A percentile compares a stretch with the other conserved stretches of the same genome.
Evolutionary conservation across 352 stramenopile genomes (phyloP).

Genomic region (Phytopythium delawarense): DNA sequence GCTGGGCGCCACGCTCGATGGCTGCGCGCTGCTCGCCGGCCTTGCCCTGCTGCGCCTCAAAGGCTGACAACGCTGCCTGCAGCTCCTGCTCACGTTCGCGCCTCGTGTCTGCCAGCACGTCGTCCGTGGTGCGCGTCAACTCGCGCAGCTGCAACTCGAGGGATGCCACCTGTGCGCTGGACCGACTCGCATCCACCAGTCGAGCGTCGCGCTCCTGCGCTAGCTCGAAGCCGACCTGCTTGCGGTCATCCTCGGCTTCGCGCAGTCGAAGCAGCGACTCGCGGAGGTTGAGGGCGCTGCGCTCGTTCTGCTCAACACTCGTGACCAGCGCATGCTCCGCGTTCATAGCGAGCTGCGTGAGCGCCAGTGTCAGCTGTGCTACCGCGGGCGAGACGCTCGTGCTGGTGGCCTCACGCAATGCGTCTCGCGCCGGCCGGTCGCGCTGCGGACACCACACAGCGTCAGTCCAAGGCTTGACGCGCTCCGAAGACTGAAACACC

Average conservation of each 20-base stretch:
- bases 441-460: slow-evolving; percentile 13
- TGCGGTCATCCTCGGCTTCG: slow-evolving; percentile 57
- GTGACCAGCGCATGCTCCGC: slow-evolving; percentile 35
- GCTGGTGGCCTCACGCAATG: slow-evolving; percentile 29
- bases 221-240: slow-evolving; percentile 62
- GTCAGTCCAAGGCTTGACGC: background rate
- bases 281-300: slow-evolving; percentile 19
- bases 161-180: slow-evolving; percentile 24
- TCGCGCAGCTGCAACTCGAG: slow-evolving; percentile 48
- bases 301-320: slow-evolving; percentile 56
- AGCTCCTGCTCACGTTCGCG: slow-evolving; percentile 44
- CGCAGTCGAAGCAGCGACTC: slow-evolving; percentile 53
- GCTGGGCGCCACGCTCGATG: slow-evolving; percentile 21
- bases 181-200: slow-evolving; percentile 20
- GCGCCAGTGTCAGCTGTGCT: slow-evolving; percentile 27
- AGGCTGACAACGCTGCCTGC: slow-evolving; percentile 28
- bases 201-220: slow-evolving; percentile 28
- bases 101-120: slow-evolving; percentile 27
- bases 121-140: slow-evolving; percentile 29
- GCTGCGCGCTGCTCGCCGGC: slow-evolving; percentile 29
- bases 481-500: background rate
- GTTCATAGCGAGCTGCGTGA: slow-evolving; percentile 38
- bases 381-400: slow-evolving; percentile 35
- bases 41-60: slow-evolving; percentile 32
- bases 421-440: slow-evolving; percentile 34